Percentiles rank a stretch among this genome's conserved stretches.
Evolutionary conservation across 768 basidiomycete species (phyloP).

Genomic region (Tephrocybe sp.): DNA sequence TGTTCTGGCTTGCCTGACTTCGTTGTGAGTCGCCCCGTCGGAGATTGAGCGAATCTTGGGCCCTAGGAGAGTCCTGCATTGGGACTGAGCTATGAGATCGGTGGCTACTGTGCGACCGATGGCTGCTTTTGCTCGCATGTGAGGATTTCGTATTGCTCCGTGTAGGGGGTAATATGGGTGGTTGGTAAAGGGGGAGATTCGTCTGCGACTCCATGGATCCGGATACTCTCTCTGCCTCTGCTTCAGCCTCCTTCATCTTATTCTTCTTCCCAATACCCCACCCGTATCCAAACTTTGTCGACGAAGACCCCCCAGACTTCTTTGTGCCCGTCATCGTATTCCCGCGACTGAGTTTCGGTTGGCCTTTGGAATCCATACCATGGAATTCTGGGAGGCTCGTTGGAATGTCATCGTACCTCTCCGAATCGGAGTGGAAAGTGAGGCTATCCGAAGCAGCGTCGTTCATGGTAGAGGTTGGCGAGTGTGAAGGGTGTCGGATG

Average conservation of each 20-base stretch:
- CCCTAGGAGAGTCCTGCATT: slow-evolving; percentile 11
- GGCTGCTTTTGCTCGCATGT: slow-evolving; percentile 32
- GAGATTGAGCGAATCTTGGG: slow-evolving; percentile 11
- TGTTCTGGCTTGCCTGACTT: slow-evolving; percentile 25
- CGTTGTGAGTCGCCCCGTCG: slow-evolving; percentile 25
- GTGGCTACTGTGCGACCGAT: slow-evolving; percentile 14
- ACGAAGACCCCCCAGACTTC: slow-evolving; percentile 33
- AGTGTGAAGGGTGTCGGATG: slow-evolving; percentile 40
- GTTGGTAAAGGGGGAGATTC: slow-evolving; percentile 37
- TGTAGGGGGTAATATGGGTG: slow-evolving; percentile 32
- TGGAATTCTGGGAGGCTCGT: slow-evolving; percentile 27
- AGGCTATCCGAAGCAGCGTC: slow-evolving; percentile 41
- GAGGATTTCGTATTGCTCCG: slow-evolving; percentile 38
- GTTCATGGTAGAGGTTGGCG: slow-evolving; percentile 40
- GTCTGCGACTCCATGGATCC: slow-evolving; percentile 26
- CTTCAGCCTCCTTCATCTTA: slow-evolving; percentile 37
- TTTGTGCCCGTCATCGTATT: slow-evolving; percentile 61
- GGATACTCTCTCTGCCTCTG: slow-evolving; percentile 26
- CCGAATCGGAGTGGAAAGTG: slow-evolving; percentile 60
- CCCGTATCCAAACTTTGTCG: slow-evolving; percentile 65
- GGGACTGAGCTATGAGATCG: slow-evolving; percentile 7
- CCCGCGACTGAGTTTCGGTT: slow-evolving; percentile 41
- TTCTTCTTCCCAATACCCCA: slow-evolving; percentile 63
- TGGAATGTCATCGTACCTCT: slow-evolving; percentile 51
- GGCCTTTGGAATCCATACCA: slow-evolving; percentile 33